Percentiles rank a stretch among this genome's conserved stretches.
phyloP scores from a whole-genome alignment of 495 filamentous ascomycete genomes.

The Schizothecium vesticola region DNA sequence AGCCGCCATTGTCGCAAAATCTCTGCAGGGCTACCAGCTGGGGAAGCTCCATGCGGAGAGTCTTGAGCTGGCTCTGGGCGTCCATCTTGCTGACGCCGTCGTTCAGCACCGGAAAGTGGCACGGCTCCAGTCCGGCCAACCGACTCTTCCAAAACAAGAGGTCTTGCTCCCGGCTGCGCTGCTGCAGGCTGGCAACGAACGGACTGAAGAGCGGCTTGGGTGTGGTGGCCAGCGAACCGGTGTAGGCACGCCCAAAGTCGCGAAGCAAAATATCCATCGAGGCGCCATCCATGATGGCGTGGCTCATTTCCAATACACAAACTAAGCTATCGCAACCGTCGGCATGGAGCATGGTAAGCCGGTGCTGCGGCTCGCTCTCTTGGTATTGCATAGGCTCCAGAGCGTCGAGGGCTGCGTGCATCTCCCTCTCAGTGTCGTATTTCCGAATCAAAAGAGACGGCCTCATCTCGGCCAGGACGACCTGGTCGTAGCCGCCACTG shows the following conservation, averaged over 20 bases:
- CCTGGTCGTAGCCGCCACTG: slow-evolving; percentile 18
- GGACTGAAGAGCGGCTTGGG: slow-evolving; percentile 34
- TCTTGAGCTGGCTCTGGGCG: slow-evolving; percentile 6
- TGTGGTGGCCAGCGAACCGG: background rate
- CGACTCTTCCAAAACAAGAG: slow-evolving; percentile 19
- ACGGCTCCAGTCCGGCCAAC: slow-evolving; percentile 23
- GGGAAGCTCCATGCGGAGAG: slow-evolving; percentile 13
- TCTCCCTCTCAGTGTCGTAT: slow-evolving; percentile 35
- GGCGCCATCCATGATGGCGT: slow-evolving; percentile 62
- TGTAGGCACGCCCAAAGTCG: slow-evolving; percentile 12
- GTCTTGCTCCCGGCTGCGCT: slow-evolving; percentile 44
- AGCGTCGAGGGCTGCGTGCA: slow-evolving; percentile 35
- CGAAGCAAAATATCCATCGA: slow-evolving; percentile 38
- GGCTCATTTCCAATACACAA: slow-evolving; percentile 53
- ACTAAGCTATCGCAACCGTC: slow-evolving; percentile 29
- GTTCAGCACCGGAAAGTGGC: slow-evolving; percentile 21
- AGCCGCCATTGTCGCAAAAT: slow-evolving; percentile 13
- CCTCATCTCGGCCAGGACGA: slow-evolving; percentile 24
- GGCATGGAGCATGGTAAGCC: slow-evolving; percentile 37
- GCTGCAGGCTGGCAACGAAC: slow-evolving; percentile 46
- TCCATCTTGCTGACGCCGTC: slow-evolving; percentile 7
- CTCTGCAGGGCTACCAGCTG: slow-evolving; percentile 7
- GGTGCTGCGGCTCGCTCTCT: slow-evolving; percentile 44
- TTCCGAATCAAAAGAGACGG: slow-evolving; percentile 35
- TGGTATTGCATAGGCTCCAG: slow-evolving; percentile 33